These are phyloP conservation scores for Gossypium stocksii DNA, from an alignment of 345 rosid species.

Conservation along the genomic window DNA sequence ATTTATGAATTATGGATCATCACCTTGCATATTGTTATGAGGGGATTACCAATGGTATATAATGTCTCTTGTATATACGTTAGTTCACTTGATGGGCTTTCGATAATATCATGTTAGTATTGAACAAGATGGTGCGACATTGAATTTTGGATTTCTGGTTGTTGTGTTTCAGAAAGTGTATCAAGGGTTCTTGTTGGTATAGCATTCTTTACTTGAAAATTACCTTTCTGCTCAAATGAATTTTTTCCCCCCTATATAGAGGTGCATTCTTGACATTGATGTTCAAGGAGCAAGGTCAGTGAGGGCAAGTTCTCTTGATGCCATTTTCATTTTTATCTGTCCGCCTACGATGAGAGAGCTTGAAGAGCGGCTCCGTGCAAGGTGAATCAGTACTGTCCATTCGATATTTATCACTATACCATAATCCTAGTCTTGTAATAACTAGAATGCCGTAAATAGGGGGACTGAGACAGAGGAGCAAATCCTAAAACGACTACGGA, in stretches of 20 bases:
- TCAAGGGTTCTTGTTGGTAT: neutral
- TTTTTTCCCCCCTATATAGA: constrained; percentile 29
- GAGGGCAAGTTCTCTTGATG: constrained; percentile 68
- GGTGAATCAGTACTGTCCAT: constrained; percentile 36
- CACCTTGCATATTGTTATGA: neutral
- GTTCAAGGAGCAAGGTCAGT: constrained; percentile 95
- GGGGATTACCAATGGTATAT: neutral
- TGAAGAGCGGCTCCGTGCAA: constrained; percentile 78
- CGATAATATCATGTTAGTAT: neutral
- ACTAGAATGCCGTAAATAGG: constrained; percentile 37
- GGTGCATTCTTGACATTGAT: constrained; percentile 97
- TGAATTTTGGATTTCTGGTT: neutral
- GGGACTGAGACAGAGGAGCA: constrained; percentile 91
- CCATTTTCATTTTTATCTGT: constrained; percentile 71
- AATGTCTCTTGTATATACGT: neutral
- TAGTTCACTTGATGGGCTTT: neutral
- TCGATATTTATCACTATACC: constrained; percentile 4
- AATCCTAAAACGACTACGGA: constrained; percentile 64
- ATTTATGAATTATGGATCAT: neutral
- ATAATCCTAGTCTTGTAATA: constrained; percentile 10
- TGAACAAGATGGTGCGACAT: neutral
- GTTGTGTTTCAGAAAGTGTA: neutral
- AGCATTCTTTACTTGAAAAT: constrained; percentile 1
- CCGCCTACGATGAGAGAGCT: constrained; percentile 92
- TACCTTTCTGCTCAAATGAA: neutral